These are phyloP conservation scores for Solanum ossicruentum DNA, from an alignment of 257 asterid species.

Conservation along the genomic window DNA sequence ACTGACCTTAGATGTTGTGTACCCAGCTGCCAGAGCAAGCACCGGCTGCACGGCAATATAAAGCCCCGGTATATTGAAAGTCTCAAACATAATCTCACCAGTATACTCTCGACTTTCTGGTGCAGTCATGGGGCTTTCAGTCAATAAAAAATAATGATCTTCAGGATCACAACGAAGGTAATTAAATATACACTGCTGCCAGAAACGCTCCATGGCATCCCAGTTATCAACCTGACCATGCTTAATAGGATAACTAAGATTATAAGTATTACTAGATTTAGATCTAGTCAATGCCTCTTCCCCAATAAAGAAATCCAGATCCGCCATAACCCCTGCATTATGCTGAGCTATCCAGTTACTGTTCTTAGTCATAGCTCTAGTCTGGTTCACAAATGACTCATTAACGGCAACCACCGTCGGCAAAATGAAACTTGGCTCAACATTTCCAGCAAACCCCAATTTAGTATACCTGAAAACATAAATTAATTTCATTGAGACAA, in stretches of 20 bases:
- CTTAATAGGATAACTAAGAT: constrained; percentile 68
- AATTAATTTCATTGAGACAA: constrained; percentile 2
- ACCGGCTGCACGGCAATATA: constrained; percentile 96
- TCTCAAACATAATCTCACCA: constrained; percentile 97
- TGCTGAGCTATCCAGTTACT: constrained; percentile 76
- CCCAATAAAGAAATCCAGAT: constrained; percentile 80
- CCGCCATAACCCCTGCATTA: constrained; percentile 93
- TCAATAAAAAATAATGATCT: constrained; percentile 86
- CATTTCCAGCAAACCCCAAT: constrained; percentile 99
- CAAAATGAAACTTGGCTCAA: constrained; percentile 71
- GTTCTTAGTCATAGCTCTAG: constrained; percentile 47
- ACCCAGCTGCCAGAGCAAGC: constrained; percentile 98
- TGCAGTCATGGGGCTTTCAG: constrained; percentile 92
- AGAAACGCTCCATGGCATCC: constrained; percentile 96
- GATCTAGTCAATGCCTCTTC: constrained; percentile 82
- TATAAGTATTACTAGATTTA: constrained; percentile 47
- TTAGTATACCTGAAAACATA: constrained; percentile 57
- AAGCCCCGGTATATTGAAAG: constrained; percentile 86
- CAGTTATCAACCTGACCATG: constrained; percentile 88
- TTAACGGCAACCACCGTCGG: constrained; percentile 87
- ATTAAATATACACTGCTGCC: constrained; percentile 92
- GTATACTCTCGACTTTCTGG: constrained; percentile 92
- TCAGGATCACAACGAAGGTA: constrained; percentile 91
- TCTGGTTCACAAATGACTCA: constrained; percentile 68
- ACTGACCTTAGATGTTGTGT: constrained; percentile 84